Evolutionary conservation across 108 stramenopile species (phyloP).

Genomic region (Pseudonitzschia pungens): DNA sequence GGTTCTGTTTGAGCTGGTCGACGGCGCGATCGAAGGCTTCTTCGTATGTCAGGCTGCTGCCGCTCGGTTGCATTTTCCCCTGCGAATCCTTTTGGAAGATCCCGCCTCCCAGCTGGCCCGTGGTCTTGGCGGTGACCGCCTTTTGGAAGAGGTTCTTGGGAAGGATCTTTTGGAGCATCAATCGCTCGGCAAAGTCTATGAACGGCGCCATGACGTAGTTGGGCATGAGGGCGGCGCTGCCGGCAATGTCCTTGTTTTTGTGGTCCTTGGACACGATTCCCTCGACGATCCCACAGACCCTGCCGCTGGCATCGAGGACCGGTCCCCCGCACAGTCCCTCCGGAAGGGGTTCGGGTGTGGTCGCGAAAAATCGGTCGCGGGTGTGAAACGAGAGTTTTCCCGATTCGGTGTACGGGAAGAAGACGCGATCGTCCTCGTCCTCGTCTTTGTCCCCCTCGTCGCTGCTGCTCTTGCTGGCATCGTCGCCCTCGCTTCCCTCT

Average conservation of each 20-base stretch:
- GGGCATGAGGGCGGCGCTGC: conserved; percentile 79
- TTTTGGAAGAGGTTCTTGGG: conserved; percentile 61
- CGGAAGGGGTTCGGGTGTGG: conserved; percentile 66
- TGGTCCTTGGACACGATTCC: conserved; percentile 76
- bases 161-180: conserved; percentile 74
- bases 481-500: neutral
- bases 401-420: conserved; percentile 61
- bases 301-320: conserved; percentile 50
- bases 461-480: neutral
- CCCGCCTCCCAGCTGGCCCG: conserved; percentile 44
- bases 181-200: conserved; percentile 68
- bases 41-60: conserved; percentile 37
- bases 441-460: too few relatives aligned
- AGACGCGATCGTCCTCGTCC: conserved; percentile 59
- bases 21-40: conserved; percentile 68
- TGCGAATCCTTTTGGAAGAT: conserved; percentile 38
- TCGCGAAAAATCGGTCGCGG: conserved; percentile 75
- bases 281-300: conserved; percentile 76
- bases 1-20: conserved; percentile 51
- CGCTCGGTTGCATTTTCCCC: conserved; percentile 34
- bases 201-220: conserved; percentile 64
- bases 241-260: conserved; percentile 62
- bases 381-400: conserved; percentile 64
- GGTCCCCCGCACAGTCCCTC: conserved; percentile 87
- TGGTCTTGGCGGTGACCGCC: conserved; percentile 59